These are phyloP conservation scores for Fistulifera solaris DNA, from an alignment of 108 stramenopile species.

Conservation along the genomic window DNA sequence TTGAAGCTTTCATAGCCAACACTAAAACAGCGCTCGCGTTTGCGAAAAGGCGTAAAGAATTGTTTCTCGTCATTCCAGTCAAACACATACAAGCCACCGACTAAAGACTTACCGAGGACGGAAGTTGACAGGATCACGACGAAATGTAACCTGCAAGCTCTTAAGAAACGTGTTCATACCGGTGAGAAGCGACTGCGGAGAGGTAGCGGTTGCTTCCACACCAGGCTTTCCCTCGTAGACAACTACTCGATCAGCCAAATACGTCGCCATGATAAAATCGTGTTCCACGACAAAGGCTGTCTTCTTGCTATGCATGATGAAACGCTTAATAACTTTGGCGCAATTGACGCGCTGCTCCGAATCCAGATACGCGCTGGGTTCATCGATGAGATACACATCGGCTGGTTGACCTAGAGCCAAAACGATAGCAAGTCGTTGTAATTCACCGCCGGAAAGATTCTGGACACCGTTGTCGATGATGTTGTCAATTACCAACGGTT, in stretches of 20 bases:
- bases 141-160: slow-evolving; percentile 96
- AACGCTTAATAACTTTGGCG: slow-evolving; percentile 98
- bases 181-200: slow-evolving; percentile 89
- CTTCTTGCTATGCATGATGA: slow-evolving; percentile 98
- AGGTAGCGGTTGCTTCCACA: slow-evolving; percentile 89
- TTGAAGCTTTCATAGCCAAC: slow-evolving; percentile 42
- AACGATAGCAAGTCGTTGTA: slow-evolving; percentile 96
- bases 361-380: slow-evolving; percentile 98
- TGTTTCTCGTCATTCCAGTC: slow-evolving; percentile 44
- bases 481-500: slow-evolving; percentile 85
- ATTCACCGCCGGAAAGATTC: slow-evolving; percentile 95
- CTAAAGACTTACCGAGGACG: slow-evolving; percentile 77
- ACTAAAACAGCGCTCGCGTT: slow-evolving; percentile 43
- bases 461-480: slow-evolving; percentile 98
- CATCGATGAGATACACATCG: slow-evolving; percentile 98
- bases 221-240: slow-evolving; percentile 95
- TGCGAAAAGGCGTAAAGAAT: slow-evolving; percentile 26
- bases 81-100: background rate
- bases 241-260: slow-evolving; percentile 95
- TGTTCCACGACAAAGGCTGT: slow-evolving; percentile 98
- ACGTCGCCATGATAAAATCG: slow-evolving; percentile 99
- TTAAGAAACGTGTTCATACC: slow-evolving; percentile 99
- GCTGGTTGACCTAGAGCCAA: slow-evolving; percentile 94
- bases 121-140: slow-evolving; percentile 95
- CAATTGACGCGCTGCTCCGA: slow-evolving; percentile 97